Conservation (phyloP, 495 filamentous ascomycete species). For the Hyaloscypha variabilis region DNA sequence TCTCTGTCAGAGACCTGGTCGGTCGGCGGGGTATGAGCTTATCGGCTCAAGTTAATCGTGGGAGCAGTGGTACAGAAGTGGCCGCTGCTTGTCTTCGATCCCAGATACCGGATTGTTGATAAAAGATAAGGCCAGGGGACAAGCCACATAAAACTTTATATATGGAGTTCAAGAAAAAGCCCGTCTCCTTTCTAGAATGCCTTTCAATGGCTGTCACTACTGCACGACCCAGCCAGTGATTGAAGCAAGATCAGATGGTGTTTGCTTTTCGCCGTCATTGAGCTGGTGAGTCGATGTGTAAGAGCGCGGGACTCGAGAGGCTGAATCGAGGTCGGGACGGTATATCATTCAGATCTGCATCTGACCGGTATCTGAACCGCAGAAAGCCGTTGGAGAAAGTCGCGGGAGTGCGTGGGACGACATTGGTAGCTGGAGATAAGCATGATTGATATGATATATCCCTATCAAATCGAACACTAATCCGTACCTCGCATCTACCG, state of each 20-base stretch:
- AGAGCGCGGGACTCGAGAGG: background rate
- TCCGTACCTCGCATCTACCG: constrained; percentile 25
- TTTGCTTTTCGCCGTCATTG: constrained; percentile 32
- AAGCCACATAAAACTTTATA: constrained; percentile 6
- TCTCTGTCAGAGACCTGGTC: constrained; percentile 19
- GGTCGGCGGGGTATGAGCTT: constrained; percentile 17
- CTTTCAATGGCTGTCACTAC: constrained; percentile 25
- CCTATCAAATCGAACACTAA: constrained; percentile 13
- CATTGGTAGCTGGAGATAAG: constrained; percentile 14
- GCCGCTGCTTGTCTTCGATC: background rate
- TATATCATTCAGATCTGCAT: constrained; percentile 16
- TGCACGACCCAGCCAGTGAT: constrained; percentile 30
- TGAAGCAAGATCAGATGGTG: constrained; percentile 31
- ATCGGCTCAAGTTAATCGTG: constrained; percentile 22
- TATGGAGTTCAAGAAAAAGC: background rate
- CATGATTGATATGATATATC: constrained; percentile 15
- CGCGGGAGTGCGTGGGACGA: background rate
- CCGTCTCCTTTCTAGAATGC: background rate
- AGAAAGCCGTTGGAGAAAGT: constrained; percentile 1
- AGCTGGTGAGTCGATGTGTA: background rate
- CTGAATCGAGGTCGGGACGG: background rate
- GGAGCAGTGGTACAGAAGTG: constrained; percentile 1
- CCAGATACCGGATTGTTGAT: constrained; percentile 10
- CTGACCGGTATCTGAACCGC: background rate
- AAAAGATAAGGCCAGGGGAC: constrained; percentile 1